These are phyloP conservation scores for Pistacia integerrima DNA, from an alignment of 345 rosid genomes.

Conservation along the genomic window DNA sequence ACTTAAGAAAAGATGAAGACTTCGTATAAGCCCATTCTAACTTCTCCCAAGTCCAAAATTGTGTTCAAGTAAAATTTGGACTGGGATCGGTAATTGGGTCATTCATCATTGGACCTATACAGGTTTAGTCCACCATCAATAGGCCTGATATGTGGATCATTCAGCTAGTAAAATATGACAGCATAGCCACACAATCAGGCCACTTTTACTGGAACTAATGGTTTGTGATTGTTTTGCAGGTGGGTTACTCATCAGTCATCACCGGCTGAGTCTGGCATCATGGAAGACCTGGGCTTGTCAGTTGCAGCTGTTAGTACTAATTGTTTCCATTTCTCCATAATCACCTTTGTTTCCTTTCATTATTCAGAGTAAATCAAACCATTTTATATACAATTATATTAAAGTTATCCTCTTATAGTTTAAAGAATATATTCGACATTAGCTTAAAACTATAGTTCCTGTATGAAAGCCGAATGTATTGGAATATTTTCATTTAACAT, in stretches of 20 bases:
- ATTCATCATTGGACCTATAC: too few relatives aligned
- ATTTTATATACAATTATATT: too few relatives aligned
- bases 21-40: too few relatives aligned
- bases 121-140: neutral
- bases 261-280: conserved; percentile 62
- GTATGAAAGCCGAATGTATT: too few relatives aligned
- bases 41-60: too few relatives aligned
- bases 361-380: too few relatives aligned
- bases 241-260: conserved; percentile 62
- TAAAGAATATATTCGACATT: too few relatives aligned
- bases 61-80: neutral
- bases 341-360: too few relatives aligned
- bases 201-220: neutral
- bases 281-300: conserved; percentile 61
- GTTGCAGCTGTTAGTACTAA: conserved; percentile 45
- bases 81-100: neutral
- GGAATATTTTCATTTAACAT: neutral
- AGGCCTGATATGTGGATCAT: neutral
- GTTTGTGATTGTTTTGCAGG: conserved; percentile 30
- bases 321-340: neutral
- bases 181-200: neutral
- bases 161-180: neutral
- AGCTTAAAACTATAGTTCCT: too few relatives aligned
- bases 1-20: too few relatives aligned
- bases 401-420: too few relatives aligned